Evolutionary conservation across 176 grass and related monocot genomes (phyloP).

Genomic region (Tillandsia leiboldiana): DNA sequence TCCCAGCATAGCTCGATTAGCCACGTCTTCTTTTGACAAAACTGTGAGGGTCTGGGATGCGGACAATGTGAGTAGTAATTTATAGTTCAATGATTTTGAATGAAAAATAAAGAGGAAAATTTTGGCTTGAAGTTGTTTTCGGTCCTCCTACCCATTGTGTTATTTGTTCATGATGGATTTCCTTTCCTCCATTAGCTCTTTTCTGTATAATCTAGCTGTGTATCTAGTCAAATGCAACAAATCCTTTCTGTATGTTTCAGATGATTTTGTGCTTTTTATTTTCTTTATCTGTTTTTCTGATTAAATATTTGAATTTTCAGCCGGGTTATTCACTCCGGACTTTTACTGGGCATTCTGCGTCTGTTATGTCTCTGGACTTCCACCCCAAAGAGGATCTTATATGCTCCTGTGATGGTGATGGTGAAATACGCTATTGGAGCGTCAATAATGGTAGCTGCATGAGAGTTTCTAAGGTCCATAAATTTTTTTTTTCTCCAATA

Average conservation of each 20-base stretch:
- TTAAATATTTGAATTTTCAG: conserved; percentile 27
- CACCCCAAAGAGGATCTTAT: conserved; percentile 39
- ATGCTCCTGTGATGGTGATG: conserved; percentile 46
- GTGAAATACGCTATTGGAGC: conserved; percentile 38
- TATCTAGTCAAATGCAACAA: background rate
- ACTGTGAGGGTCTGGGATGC: conserved; percentile 37
- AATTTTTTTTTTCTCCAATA: background rate
- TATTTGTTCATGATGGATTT: background rate
- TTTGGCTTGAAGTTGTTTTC: background rate
- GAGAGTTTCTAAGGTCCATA: conserved; percentile 19
- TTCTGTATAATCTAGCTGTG: background rate
- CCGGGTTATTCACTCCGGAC: conserved; percentile 24
- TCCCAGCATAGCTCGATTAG: conserved; percentile 8
- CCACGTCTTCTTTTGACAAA: conserved; percentile 41
- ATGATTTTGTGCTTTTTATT: background rate
- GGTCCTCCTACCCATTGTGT: background rate
- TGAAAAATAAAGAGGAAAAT: background rate
- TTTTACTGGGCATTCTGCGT: conserved; percentile 40
- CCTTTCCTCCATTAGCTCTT: background rate
- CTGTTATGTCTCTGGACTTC: conserved; percentile 48
- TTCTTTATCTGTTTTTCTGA: background rate
- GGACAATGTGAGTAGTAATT: conserved; percentile 21
- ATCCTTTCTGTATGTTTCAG: background rate
- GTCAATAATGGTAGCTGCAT: conserved; percentile 27
- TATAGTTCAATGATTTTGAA: background rate